Evolutionary conservation across 2,329 filamentous ascomycete genomes (phyloP).

Genomic region (Parastagonospora nodorum): DNA sequence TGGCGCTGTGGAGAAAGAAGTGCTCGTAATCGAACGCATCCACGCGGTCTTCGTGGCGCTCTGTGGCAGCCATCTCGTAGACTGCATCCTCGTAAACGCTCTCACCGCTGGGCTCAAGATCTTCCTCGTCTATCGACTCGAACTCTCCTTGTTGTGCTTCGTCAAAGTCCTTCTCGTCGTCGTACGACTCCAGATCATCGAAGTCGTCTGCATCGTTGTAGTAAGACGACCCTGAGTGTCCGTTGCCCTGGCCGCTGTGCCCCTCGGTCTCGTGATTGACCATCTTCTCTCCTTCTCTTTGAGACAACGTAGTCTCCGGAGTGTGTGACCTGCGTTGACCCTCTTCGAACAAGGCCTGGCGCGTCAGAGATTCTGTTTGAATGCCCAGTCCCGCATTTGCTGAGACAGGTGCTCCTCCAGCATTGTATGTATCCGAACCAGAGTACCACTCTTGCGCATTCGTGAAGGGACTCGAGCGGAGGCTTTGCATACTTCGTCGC

Average conservation of each 20-base stretch:
- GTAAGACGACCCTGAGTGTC: conserved; percentile 5
- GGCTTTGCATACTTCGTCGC: conserved; percentile 74
- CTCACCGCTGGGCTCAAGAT: conserved; percentile 23
- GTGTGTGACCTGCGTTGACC: conserved; percentile 8
- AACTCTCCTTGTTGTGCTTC: conserved; percentile 48
- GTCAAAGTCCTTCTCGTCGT: conserved; percentile 35
- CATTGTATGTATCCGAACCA: conserved; percentile 41
- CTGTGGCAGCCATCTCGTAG: conserved; percentile 43
- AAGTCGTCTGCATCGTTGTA: conserved; percentile 32
- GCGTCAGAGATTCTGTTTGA: conserved; percentile 30
- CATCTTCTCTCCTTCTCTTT: conserved; percentile 23
- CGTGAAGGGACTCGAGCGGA: conserved; percentile 80
- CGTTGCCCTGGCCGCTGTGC: conserved; percentile 1
- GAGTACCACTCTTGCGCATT: conserved; percentile 67
- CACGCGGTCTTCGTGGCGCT: conserved; percentile 86
- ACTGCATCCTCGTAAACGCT: conserved; percentile 55
- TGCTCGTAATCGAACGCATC: conserved; percentile 97
- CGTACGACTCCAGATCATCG: conserved; percentile 23
- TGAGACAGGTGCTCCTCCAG: conserved; percentile 25
- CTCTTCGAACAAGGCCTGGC: conserved; percentile 27
- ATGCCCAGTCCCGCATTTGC: conserved; percentile 38
- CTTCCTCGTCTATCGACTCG: conserved; percentile 40
- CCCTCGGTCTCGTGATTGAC: conserved; percentile 8
- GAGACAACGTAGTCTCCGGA: conserved; percentile 20
- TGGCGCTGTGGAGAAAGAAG: conserved; percentile 90